Evolutionary conservation across 805 yeast genomes (phyloP).

Genomic region (Metschnikowia picachoensis): DNA sequence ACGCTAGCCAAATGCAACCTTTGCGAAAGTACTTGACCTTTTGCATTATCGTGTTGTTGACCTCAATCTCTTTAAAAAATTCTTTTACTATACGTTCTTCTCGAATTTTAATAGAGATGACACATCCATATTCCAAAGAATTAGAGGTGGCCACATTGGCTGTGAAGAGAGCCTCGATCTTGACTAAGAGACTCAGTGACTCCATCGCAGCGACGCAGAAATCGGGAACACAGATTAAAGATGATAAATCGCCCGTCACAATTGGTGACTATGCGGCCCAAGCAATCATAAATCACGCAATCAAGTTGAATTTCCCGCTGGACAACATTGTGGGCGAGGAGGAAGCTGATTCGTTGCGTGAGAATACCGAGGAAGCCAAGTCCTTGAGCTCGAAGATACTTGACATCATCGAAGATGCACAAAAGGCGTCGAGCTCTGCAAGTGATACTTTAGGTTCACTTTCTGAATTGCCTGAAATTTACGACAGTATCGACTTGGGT

Average conservation of each 20-base stretch:
- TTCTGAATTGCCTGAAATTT: constrained; percentile 45
- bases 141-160: constrained; percentile 81
- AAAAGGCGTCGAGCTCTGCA: constrained; percentile 37
- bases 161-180: constrained; percentile 77
- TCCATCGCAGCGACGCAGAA: constrained; percentile 42
- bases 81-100: not conserved
- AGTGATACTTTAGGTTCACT: constrained; percentile 39
- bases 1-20: not conserved
- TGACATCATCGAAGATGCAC: constrained; percentile 53
- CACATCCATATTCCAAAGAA: constrained; percentile 55
- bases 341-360: constrained; percentile 63
- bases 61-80: constrained; percentile 1
- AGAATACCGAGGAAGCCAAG: constrained; percentile 36
- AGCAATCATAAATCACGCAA: constrained; percentile 83
- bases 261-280: constrained; percentile 96
- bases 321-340: constrained; percentile 96
- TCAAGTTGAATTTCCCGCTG: constrained; percentile 70
- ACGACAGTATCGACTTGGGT: constrained; percentile 73
- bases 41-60: constrained; percentile 6
- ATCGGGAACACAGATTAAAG: constrained; percentile 66
- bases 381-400: constrained; percentile 54
- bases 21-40: not conserved
- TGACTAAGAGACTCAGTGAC: constrained; percentile 68
- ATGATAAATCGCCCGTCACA: constrained; percentile 93
- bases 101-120: constrained; percentile 2